Percentiles rank a stretch among this genome's conserved stretches.
phyloP scores from a whole-genome alignment of 129 eudicot genomes.

The Artemisia argyi region DNA sequence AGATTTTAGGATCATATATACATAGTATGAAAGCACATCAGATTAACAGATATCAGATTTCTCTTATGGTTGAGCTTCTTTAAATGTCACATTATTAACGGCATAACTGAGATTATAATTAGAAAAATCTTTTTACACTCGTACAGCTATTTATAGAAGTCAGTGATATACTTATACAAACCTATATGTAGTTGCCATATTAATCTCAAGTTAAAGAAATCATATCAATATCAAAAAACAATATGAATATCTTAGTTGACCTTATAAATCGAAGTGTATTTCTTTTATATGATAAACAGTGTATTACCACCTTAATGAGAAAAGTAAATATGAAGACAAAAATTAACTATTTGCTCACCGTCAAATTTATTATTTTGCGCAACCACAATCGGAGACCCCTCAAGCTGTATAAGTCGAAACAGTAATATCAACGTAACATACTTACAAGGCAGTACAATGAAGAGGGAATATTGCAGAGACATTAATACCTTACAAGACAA shows the following conservation, averaged over 20 bases:
- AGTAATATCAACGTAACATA: conserved; percentile 7
- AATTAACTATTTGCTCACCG: conserved; percentile 48
- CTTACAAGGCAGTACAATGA: neutral
- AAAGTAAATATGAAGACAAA: conserved; percentile 15
- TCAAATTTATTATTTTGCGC: conserved; percentile 95
- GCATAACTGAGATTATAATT: neutral
- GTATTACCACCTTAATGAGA: neutral
- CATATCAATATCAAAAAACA: conserved; percentile 1
- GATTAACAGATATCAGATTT: conserved; percentile 2
- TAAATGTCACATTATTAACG: neutral
- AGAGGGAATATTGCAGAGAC: neutral
- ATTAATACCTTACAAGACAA: conserved; percentile 82
- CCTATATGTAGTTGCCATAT: neutral
- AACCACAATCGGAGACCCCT: conserved; percentile 91
- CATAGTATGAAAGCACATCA: neutral
- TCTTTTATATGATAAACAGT: neutral
- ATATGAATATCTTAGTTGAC: neutral
- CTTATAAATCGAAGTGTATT: neutral
- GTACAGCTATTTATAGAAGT: neutral
- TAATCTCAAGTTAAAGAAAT: neutral
- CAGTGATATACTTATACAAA: neutral
- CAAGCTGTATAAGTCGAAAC: conserved; percentile 55
- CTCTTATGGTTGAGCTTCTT: neutral
- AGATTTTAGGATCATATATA: neutral
- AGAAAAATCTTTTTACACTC: neutral